Base-by-base conservation (phyloP, 2,329 filamentous ascomycete genomes). In the Ceratocystis cacaofunesta region DNA sequence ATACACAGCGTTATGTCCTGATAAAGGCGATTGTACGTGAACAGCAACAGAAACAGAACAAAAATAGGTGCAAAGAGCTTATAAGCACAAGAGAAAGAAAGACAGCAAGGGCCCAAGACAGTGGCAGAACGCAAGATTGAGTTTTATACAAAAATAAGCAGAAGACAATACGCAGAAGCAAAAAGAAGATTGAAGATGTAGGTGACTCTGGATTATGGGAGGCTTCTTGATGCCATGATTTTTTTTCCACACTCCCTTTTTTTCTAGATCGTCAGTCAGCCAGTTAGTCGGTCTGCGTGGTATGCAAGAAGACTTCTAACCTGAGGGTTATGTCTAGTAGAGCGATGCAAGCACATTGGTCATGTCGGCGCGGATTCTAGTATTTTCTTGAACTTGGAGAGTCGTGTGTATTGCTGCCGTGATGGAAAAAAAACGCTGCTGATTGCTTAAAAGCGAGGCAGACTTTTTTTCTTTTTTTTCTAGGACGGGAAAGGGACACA, bases 1-100 rank as follows among this genome's bases (percentile, higher is more conserved):
- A 52, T 65, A 65, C 64, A 65, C 64, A 62, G 64, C 52, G 64
- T 25, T 57, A 61, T 62, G 64, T 50, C 58, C 58, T 41, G 36
- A 10, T 32, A 19, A 30, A 62, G 46, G 46, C 28, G 36, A 50
- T 36, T 30, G 52, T 43, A 61, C 58, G 15, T n/a, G 17, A 65
- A 60, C 43, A 61, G 19, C 32, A 64, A 46, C 12, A 60, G 19
- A 62, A 50, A 7, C n/a, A 50, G 50, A 52, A 65, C 32, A 55
- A 55, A 6, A 62, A 28, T 44, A 46, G 55, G 50, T 19, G 22
- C 62, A 52, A 32, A 63, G 48, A 43, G 44, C 30, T 28, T 55
- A 30, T 55, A 46, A 62, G 64, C 50, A 41, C 19, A 41, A 28
- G 46, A 63, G 41, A 36, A 58, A 48, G 30, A 43, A 32, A 17